Base-by-base conservation (phyloP, 2,329 filamentous ascomycete genomes). In the Pyrenophora tritici-repentis region DNA sequence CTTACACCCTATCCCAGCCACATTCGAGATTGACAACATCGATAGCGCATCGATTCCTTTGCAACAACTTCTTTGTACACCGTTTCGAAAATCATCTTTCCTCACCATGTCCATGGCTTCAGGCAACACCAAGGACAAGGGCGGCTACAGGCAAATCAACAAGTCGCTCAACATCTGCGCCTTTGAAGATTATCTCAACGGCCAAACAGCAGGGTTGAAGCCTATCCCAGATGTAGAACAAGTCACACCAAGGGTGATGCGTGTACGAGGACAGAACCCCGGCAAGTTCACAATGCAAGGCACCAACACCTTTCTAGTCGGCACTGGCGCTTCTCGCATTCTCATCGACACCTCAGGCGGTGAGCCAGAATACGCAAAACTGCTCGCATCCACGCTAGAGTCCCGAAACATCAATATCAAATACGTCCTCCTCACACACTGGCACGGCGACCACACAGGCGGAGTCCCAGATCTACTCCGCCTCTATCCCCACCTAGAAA, bases 1-100 rank as follows among this genome's bases (percentile, higher is more conserved):
- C 97, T 97, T 73, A 97, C 92, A 22, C 97, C 97, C 71, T 81
- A 97, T 10, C 67, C 51, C 92, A 92, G 2, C 10, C 26, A 29
- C 9, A 12, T 29, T 13, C 10, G 26, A 29, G 9, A 29, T 29
- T 13, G 9, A 29, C 26, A 4, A 29, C 26, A 29, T 29, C 26
- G 9, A 29, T 12, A 3, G 26, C 26, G 3, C 26, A 29, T 29
- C 26, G 9, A 10, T 10, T 29, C 13, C 26, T 29, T 12, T 3
- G 26, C n/a, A n/a, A n/a, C n/a, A n/a, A n/a, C 26, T 29, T 29
- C 26, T 29, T 12, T 3, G 26, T 29, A 29, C 10, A 13, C 26
- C 10, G 26, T 12, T 12, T 29, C 26, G 10, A 29, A 29, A 29
- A 29, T 2, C 9, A 29, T 10, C 26, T 29, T 12, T 29, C 9